Base-by-base conservation (phyloP, 2,329 filamentous ascomycete genomes). In the Myotisia sp. region DNA sequence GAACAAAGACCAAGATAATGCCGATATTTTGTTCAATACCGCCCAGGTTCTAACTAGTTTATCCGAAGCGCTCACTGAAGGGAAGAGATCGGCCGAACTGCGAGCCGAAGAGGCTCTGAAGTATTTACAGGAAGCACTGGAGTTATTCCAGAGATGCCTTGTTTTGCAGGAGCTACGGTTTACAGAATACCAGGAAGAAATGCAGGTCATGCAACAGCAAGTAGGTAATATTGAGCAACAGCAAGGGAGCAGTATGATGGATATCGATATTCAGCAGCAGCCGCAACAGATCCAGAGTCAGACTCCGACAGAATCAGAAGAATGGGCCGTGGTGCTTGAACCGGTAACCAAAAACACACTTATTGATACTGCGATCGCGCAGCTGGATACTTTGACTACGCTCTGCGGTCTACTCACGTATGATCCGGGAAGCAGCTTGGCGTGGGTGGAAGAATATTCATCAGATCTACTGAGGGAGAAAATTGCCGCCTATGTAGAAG, bases 1-100 rank as follows among this genome's bases (percentile, higher is more conserved):
- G 18, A 54, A 52, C 1, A 52, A 82, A 19, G 67, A 75, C 14
- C 63, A 68, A 31, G 65, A 73, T 26, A 79, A 80, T 49, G 62
- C 74, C 1, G 76, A 84, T 53, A 65, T 72, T 4, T 58, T 79
- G 6, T 84, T 82, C 60, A 84, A 83, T 49, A 76, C 73, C 4
- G 74, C 71, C 1, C 78, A 82, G 52, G 72, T 80, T 3, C 59
- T 82, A 23, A 76, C 71, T 0, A 73, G 68, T 41, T 59, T 82
- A 23, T 75, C 73, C 1, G 78, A 83, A 56, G 60, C 60, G 2
- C 50, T 71, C 5, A 60, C 67, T 1, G 69, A 74, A 32, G 62
- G 64, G n/a, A 64, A 64, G 26, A 63, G 65, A 4, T 50, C 53
- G 1, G 53, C 51, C 2, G 58, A 64, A 14, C 49, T 50, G 26